Base-by-base conservation (phyloP, 2,329 filamentous ascomycete species). In the Tolypocladium cylindrosporum region DNA sequence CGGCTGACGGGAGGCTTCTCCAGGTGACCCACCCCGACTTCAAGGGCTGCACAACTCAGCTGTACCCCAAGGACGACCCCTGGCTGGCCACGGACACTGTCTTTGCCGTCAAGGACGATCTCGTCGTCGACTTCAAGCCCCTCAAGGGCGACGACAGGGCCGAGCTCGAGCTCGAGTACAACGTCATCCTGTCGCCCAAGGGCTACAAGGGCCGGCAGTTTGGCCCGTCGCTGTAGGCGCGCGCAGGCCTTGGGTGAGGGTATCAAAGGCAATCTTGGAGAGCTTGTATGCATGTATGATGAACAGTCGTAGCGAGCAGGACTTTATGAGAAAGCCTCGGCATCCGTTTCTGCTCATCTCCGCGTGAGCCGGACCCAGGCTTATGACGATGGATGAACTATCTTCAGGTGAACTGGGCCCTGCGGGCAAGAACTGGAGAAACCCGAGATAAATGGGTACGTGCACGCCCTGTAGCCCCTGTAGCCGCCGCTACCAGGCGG, bases 11-110 rank as follows among this genome's bases (percentile, higher is more conserved):
- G 27, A 36, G 31, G 48, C n/a, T 13, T 11, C 37, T 27, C 7
- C 50, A 75, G 73, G 72, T 80, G 59, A 82, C 82, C 4, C 79
- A 81, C 58, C 78, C 79, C n/a, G 83, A 84, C 4, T 89, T 88
- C 76, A 87, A 85, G 68, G 77, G 86, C 77, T 64, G 90, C 60
- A 88, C 87, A 1, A 91, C 89, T 0, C 89, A 92, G 71, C 85
- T 92, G 56, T 92, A 91, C 69, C 87, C 90, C 71, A 79, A 79
- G 61, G 77, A 82, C 61, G 83, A 87, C 72, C 79, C 82, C 54
- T 89, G 89, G 68, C 77, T 91, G 34, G 68, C 71, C 42, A 70
- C 69, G 1, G 73, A 75, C 55, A 71, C 71, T 48, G 79, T 80
- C 39, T 82, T 79, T 61, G 79, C 79, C 42, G 79, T 82, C 63